phyloP scores from a whole-genome alignment of 2,329 filamentous ascomycete genomes.

The Neopestalotiopsis rosae region DNA sequence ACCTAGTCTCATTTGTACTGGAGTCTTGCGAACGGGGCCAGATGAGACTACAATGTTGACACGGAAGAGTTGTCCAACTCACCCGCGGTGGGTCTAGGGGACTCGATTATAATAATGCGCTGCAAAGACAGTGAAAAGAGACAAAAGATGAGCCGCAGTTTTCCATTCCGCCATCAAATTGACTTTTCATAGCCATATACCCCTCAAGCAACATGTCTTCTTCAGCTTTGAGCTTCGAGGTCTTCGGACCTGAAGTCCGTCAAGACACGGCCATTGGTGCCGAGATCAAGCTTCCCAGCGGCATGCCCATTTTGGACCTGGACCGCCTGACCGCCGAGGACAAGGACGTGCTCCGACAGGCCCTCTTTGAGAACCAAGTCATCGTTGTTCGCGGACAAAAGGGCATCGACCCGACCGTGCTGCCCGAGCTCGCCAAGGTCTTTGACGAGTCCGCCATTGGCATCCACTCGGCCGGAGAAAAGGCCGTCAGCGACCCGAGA shows the following conservation, averaged over 20 bases:
- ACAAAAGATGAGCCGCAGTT: background rate
- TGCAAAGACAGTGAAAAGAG: background rate
- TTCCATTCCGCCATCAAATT: background rate
- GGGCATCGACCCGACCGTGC: background rate
- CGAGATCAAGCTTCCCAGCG: conserved; percentile 6
- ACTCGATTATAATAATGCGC: background rate
- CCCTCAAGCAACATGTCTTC: background rate
- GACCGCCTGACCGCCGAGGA: background rate
- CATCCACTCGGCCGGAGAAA: conserved; percentile 11
- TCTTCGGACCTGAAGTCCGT: background rate
- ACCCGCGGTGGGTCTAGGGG: background rate
- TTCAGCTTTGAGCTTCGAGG: background rate
- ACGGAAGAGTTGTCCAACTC: background rate
- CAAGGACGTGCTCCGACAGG: background rate
- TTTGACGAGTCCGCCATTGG: conserved; percentile 12
- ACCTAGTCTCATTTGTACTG: background rate
- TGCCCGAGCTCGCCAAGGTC: conserved; percentile 11
- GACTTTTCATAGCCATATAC: background rate
- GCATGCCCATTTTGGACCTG: conserved; percentile 4
- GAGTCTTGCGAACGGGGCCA: background rate
- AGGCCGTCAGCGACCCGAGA: conserved; percentile 13
- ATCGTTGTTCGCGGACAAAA: conserved; percentile 1
- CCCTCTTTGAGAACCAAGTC: conserved; percentile 10
- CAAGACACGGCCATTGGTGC: conserved; percentile 8
- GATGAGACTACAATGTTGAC: background rate